phyloP scores from a whole-genome alignment of 2,329 filamentous ascomycete genomes.

The Coniochaeta hoffmannii region DNA sequence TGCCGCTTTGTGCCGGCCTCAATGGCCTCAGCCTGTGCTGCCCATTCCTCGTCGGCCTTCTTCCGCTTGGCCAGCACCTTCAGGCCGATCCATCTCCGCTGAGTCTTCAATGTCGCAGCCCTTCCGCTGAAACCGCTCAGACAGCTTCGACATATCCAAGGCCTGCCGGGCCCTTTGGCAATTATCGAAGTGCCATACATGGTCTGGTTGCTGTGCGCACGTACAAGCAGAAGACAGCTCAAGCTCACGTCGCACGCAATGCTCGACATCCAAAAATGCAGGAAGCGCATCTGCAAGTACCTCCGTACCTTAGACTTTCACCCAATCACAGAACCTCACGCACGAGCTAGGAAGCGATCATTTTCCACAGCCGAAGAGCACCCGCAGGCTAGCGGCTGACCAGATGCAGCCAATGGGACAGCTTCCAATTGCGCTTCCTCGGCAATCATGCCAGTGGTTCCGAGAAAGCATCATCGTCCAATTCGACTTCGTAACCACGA shows the following conservation, averaged over 20 bases:
- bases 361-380: slow-evolving; percentile 16
- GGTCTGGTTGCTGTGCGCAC: neutral
- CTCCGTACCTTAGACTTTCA: neutral
- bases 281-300: neutral
- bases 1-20: slow-evolving; percentile 39
- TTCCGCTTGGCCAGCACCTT: slow-evolving; percentile 36
- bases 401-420: slow-evolving; percentile 34
- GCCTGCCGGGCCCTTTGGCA: neutral
- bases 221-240: neutral
- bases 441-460: slow-evolving; percentile 29
- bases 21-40: slow-evolving; percentile 37
- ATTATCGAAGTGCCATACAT: neutral
- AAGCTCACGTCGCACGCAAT: neutral
- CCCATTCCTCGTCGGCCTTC: slow-evolving; percentile 39
- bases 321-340: neutral
- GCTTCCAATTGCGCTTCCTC: slow-evolving; percentile 40
- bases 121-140: slow-evolving; percentile 5
- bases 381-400: neutral
- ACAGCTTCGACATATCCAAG: slow-evolving; percentile 9
- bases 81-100: slow-evolving; percentile 28
- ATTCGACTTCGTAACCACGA: neutral
- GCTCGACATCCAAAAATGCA: neutral
- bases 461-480: slow-evolving; percentile 19
- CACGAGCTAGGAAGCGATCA: slow-evolving; percentile 14
- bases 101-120: slow-evolving; percentile 8